Conservation (phyloP, 2,329 filamentous ascomycete genomes). For the Colletotrichum simmondsii region DNA sequence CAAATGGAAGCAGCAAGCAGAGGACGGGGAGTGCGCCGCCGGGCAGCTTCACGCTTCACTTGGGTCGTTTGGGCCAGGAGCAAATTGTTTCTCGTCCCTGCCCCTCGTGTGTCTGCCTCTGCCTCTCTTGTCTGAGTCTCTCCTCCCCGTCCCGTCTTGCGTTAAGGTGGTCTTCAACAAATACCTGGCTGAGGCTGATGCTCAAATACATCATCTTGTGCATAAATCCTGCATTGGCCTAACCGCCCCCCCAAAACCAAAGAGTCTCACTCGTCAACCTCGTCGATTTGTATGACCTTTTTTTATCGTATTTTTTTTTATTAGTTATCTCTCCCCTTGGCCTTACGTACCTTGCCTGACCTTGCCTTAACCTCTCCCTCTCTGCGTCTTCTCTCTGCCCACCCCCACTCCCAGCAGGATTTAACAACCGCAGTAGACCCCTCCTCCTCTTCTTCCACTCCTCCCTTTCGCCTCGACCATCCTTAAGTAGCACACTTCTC, state of each 20-base stretch:
- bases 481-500: neutral
- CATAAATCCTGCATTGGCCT: conserved; percentile 15
- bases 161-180: conserved; percentile 25
- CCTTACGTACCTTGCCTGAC: neutral
- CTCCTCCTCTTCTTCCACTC: neutral
- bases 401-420: conserved; percentile 23
- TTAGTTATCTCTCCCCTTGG: conserved; percentile 8
- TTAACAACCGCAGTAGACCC: conserved; percentile 26
- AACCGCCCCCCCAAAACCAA: neutral
- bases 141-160: no score
- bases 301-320: conserved; percentile 27
- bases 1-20: neutral
- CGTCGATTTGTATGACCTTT: conserved; percentile 1
- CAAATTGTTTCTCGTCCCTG: conserved; percentile 25
- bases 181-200: conserved; percentile 23
- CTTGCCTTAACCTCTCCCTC: neutral
- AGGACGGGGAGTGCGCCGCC: neutral
- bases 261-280: conserved; percentile 24
- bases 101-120: conserved; percentile 19
- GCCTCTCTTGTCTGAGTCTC: neutral
- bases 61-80: conserved; percentile 2
- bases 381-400: neutral
- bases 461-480: conserved; percentile 7
- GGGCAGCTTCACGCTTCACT: neutral
- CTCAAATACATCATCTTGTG: conserved; percentile 17